These are phyloP conservation scores for Phaeotremella fagi DNA, from an alignment of 768 basidiomycete genomes.

Conservation along the genomic window DNA sequence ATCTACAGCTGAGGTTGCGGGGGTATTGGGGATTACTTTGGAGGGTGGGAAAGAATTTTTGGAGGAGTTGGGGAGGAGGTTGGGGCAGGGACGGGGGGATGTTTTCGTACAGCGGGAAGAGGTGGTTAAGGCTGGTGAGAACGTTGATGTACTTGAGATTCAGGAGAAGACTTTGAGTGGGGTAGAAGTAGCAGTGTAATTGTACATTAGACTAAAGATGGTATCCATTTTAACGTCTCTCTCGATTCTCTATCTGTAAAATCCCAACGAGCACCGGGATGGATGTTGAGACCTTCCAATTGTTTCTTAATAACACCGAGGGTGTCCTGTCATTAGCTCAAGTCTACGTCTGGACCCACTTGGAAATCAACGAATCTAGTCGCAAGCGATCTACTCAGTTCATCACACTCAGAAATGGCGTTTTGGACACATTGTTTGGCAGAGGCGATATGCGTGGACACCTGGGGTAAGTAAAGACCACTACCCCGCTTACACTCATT, in stretches of 20 bases:
- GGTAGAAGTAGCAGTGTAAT: too few species aligned
- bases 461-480: too few species aligned
- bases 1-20: slow-evolving; percentile 36
- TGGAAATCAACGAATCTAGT: neutral
- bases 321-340: neutral
- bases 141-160: neutral
- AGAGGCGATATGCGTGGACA: too few species aligned
- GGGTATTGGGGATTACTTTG: slow-evolving; percentile 12
- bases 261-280: neutral
- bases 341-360: neutral
- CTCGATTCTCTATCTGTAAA: neutral
- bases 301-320: neutral
- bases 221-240: neutral
- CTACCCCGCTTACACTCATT: neutral
- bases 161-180: too few species aligned
- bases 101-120: neutral
- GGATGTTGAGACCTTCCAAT: neutral
- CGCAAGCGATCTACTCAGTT: neutral
- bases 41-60: slow-evolving; percentile 16
- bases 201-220: neutral
- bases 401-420: neutral
- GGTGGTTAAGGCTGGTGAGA: neutral
- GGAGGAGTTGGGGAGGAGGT: slow-evolving; percentile 15
- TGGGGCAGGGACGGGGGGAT: neutral
- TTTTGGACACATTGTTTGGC: neutral